phyloP scores from a whole-genome alignment of 345 rosid genomes.

The Pugionium cornutum region DNA sequence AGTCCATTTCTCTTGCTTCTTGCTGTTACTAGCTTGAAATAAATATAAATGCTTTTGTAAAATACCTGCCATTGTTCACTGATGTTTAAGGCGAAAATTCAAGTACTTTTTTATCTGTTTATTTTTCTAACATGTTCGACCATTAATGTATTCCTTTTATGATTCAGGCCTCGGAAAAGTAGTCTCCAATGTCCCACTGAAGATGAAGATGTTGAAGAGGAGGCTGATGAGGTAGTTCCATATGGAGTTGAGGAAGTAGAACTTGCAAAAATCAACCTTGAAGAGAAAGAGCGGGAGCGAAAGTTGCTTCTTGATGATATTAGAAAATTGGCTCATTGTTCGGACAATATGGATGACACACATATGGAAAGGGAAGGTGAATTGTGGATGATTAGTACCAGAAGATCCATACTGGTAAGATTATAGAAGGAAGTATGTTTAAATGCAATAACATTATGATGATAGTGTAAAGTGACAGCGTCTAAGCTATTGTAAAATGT shows the following conservation, averaged over 20 bases:
- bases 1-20: slow-evolving; percentile 6
- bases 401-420: slow-evolving; percentile 50
- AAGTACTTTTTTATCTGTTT: background rate
- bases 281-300: slow-evolving; percentile 71
- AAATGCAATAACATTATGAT: slow-evolving; percentile 3
- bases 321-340: slow-evolving; percentile 62
- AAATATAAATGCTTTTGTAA: background rate
- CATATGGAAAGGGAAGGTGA: slow-evolving; percentile 42
- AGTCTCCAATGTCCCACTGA: slow-evolving; percentile 83
- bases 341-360: slow-evolving; percentile 57
- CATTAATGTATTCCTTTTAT: slow-evolving; percentile 27
- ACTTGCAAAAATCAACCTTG: slow-evolving; percentile 85
- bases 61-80: slow-evolving; percentile 1
- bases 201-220: slow-evolving; percentile 96
- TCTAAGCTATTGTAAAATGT: too few relatives aligned
- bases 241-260: slow-evolving; percentile 97
- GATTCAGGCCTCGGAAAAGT: slow-evolving; percentile 86
- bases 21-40: slow-evolving; percentile 19
- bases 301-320: slow-evolving; percentile 78
- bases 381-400: slow-evolving; percentile 51
- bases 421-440: slow-evolving; percentile 28
- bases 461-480: background rate
- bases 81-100: slow-evolving; percentile 13
- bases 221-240: slow-evolving; percentile 97
- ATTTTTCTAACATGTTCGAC: background rate